phyloP scores from a whole-genome alignment of 331 rosid species.

The Pyracantha coccinea region DNA sequence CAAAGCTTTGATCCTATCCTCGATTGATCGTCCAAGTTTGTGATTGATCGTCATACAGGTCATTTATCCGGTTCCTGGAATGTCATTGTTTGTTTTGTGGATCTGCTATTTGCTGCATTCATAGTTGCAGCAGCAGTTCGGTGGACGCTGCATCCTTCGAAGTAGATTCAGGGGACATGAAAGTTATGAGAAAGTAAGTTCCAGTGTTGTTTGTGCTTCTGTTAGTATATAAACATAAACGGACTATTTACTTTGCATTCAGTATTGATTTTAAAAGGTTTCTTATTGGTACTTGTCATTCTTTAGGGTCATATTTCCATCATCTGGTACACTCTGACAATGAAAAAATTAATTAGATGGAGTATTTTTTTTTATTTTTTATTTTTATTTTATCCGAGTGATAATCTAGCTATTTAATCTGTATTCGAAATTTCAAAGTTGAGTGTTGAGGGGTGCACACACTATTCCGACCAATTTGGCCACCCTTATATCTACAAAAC shows the following conservation, averaged over 20 bases:
- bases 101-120: constrained; percentile 23
- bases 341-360: no score
- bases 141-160: constrained; percentile 30
- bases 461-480: no score
- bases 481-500: no score
- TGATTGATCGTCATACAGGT: constrained; percentile 3
- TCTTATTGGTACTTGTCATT: no score
- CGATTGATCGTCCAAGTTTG: constrained; percentile 13
- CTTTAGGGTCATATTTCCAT: no score
- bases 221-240: no score
- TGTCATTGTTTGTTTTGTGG: constrained; percentile 27
- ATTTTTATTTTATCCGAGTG: no score
- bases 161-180: not conserved
- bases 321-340: no score
- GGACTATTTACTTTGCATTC: not conserved
- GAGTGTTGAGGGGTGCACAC: no score
- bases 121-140: constrained; percentile 41
- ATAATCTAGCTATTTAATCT: no score
- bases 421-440: no score
- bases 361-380: no score
- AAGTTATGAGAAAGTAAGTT: constrained; percentile 3
- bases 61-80: constrained; percentile 40
- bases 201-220: not conserved
- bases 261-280: not conserved
- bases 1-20: not conserved